phyloP scores from a whole-genome alignment of 768 basidiomycete genomes.

The Leccinum imitatum region DNA sequence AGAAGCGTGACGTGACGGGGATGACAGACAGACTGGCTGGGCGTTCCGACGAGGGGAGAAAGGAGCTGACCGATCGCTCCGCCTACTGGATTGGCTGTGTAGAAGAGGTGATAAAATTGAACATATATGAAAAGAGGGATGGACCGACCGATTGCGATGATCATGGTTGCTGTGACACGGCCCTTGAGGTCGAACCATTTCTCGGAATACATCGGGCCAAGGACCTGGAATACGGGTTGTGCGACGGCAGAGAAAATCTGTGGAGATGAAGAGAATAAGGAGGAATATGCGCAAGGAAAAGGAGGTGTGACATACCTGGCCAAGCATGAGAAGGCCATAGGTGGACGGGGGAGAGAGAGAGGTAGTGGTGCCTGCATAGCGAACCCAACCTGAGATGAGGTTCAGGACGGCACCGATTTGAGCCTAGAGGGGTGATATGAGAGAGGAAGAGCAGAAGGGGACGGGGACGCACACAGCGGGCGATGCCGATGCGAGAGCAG shows the following conservation, averaged over 20 bases:
- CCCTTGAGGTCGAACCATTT: slow-evolving; percentile 78
- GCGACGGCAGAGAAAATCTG: slow-evolving; percentile 64
- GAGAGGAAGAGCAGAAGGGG: background rate
- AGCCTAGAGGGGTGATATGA: slow-evolving; percentile 43
- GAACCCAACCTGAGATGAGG: slow-evolving; percentile 70
- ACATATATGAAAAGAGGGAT: background rate
- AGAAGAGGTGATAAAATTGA: background rate
- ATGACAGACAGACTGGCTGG: slow-evolving; percentile 57
- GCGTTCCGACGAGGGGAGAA: slow-evolving; percentile 57
- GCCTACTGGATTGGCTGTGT: slow-evolving; percentile 69
- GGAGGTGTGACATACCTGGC: slow-evolving; percentile 49
- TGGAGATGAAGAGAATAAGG: background rate
- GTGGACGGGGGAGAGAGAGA: slow-evolving; percentile 50
- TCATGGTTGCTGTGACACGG: slow-evolving; percentile 76
- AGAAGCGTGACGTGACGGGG: background rate
- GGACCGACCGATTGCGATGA: slow-evolving; percentile 44
- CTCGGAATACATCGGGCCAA: slow-evolving; percentile 81
- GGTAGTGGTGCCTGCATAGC: slow-evolving; percentile 67
- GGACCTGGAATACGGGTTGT: slow-evolving; percentile 73
- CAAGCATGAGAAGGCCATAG: slow-evolving; percentile 67
- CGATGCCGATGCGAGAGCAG: slow-evolving; percentile 58
- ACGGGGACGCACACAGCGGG: slow-evolving; percentile 52
- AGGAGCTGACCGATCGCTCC: slow-evolving; percentile 72
- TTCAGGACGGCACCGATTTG: slow-evolving; percentile 54
- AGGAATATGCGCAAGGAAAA: background rate